These are phyloP conservation scores for Neonothopanus nambi DNA, from an alignment of 1,284 basidiomycete species.

Conservation along the genomic window DNA sequence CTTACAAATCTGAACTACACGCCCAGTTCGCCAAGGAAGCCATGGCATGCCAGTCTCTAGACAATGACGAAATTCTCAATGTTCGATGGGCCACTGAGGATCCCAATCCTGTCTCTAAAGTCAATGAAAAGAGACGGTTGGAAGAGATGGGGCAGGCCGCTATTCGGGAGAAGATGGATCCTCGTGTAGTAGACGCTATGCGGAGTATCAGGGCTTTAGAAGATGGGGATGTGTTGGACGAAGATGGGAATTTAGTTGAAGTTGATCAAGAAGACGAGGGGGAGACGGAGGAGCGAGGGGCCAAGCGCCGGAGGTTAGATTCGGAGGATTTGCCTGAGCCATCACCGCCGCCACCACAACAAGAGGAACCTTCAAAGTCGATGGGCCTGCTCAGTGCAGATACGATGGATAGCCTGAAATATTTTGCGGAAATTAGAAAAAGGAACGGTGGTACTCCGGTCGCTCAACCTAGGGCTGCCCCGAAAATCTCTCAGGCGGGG, in stretches of 20 bases:
- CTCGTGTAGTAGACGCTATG: conserved; percentile 84
- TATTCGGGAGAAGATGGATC: conserved; percentile 82
- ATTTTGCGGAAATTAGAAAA: conserved; percentile 80
- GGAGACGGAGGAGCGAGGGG: conserved; percentile 33
- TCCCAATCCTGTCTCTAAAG: conserved; percentile 88
- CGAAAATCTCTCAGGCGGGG: conserved; percentile 38
- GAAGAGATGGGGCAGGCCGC: conserved; percentile 83
- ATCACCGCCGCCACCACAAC: conserved; percentile 18
- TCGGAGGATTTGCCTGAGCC: conserved; percentile 19
- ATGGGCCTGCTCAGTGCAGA: conserved; percentile 73
- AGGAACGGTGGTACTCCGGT: conserved; percentile 42
- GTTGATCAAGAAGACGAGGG: conserved; percentile 38
- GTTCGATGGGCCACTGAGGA: conserved; percentile 98
- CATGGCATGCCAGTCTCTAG: conserved; percentile 98
- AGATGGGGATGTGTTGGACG: conserved; percentile 66
- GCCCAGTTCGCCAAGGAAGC: conserved; percentile 99
- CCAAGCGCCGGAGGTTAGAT: conserved; percentile 43
- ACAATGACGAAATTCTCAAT: conserved; percentile 97
- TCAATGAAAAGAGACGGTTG: conserved; percentile 79
- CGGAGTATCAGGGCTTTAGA: conserved; percentile 80
- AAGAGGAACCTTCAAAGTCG: conserved; percentile 31
- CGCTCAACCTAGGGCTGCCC: conserved; percentile 28
- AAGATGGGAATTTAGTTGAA: conserved; percentile 38
- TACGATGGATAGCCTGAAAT: conserved; percentile 82
- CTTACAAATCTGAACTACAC: conserved; percentile 83